Conservation (phyloP, 2,329 filamentous ascomycete species). For the Pseudocercospora pini-densiflorae region DNA sequence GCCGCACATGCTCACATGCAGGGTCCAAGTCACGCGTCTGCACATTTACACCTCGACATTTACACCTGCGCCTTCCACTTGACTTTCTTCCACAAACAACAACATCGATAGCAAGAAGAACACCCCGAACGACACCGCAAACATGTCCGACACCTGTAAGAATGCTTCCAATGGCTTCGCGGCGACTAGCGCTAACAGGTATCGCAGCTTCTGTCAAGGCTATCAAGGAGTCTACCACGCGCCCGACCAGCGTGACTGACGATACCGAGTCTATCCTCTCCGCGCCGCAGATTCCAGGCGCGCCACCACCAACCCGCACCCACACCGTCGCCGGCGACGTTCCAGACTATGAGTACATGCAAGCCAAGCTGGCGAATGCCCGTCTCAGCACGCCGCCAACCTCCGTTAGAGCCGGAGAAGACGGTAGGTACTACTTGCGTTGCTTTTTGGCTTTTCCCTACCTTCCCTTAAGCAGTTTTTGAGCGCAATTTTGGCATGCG, state of each 20-base stretch:
- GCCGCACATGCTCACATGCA: conserved; percentile 2
- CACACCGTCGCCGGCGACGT: conserved; percentile 22
- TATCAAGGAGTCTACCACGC: conserved; percentile 10
- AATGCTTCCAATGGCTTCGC: neutral
- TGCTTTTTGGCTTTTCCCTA: conserved; percentile 1
- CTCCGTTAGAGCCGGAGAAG: conserved; percentile 6
- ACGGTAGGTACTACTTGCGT: neutral
- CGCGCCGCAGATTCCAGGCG: conserved; percentile 14
- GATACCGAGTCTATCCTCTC: conserved; percentile 17
- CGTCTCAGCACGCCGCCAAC: conserved; percentile 5
- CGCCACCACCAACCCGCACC: conserved; percentile 20
- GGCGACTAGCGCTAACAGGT: neutral
- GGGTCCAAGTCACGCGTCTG: neutral
- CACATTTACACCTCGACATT: conserved; percentile 1
- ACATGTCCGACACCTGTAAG: conserved; percentile 19
- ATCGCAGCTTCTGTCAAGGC: conserved; percentile 5
- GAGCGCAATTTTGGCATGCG: neutral
- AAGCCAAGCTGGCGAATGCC: neutral
- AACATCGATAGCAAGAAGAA: conserved; percentile 9
- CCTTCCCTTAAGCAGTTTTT: neutral
- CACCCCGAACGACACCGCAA: neutral
- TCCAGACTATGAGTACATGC: conserved; percentile 8
- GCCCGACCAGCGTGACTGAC: conserved; percentile 10
- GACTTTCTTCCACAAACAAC: conserved; percentile 15
- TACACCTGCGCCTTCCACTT: conserved; percentile 1